Evolutionary conservation across 1,284 basidiomycete genomes (phyloP).

Genomic region (Salmacisia buchloeana): DNA sequence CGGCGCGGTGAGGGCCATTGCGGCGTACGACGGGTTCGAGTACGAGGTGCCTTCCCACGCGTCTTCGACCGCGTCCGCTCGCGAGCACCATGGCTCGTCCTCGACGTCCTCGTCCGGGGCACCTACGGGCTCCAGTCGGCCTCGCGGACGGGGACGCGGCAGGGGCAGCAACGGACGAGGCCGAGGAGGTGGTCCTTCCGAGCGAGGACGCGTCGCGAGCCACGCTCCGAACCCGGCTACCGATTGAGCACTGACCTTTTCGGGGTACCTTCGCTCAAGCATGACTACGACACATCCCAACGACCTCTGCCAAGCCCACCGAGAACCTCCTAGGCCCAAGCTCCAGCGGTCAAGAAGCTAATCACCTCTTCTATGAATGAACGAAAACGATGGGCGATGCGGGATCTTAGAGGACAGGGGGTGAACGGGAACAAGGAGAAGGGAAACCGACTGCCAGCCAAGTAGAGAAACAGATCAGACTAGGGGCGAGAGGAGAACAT

Average conservation of each 20-base stretch:
- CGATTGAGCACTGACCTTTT: too few species aligned
- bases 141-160: neutral
- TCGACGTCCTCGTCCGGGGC: neutral
- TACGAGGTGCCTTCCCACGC: slow-evolving; percentile 7
- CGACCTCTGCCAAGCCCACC: too few species aligned
- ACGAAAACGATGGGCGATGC: too few species aligned
- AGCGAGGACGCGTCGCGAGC: neutral
- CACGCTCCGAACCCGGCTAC: neutral
- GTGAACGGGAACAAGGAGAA: neutral
- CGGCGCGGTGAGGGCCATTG: slow-evolving; percentile 11
- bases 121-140: too few species aligned
- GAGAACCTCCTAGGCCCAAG: too few species aligned
- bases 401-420: too few species aligned
- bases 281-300: too few species aligned
- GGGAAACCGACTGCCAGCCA: too few species aligned
- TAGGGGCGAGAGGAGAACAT: neutral
- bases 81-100: neutral
- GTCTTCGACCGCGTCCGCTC: slow-evolving; percentile 4
- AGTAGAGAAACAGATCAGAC: neutral
- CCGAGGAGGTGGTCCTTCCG: neutral
- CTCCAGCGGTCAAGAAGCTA: too few species aligned
- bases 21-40: slow-evolving; percentile 16
- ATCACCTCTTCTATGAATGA: too few species aligned
- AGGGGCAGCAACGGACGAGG: neutral
- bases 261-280: too few species aligned